Conservation (phyloP, 331 rosid genomes). For the Pyracantha coccinea region DNA sequence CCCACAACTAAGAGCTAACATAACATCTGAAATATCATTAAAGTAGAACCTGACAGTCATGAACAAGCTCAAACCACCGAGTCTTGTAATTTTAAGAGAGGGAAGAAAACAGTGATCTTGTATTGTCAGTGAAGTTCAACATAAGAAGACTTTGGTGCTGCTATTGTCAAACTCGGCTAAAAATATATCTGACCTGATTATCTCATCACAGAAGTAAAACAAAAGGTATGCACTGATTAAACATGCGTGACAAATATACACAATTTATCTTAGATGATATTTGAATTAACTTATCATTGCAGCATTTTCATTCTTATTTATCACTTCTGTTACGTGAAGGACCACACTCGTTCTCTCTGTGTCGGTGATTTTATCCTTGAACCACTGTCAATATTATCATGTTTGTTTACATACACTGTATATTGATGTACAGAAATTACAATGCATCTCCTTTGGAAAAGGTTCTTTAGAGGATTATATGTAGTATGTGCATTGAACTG, state of each 20-base stretch:
- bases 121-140: background rate
- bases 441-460: background rate
- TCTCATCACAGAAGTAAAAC: background rate
- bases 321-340: background rate
- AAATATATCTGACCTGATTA: background rate
- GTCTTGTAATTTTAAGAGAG: no score
- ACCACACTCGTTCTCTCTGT: background rate
- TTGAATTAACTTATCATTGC: background rate
- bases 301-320: background rate
- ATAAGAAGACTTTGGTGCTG: background rate
- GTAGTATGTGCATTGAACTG: background rate
- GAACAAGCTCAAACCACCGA: background rate
- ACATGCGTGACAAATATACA: background rate
- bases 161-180: background rate
- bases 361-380: background rate
- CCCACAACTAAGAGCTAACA: background rate
- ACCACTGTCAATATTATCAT: background rate
- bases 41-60: background rate
- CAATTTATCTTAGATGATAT: background rate
- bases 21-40: background rate
- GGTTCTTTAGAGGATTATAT: background rate
- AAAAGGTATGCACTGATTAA: background rate
- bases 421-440: background rate
- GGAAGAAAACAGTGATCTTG: background rate
- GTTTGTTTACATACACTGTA: background rate